A percentile compares a stretch with the other conserved stretches of the same genome.
phyloP scores from a whole-genome alignment of 2,329 filamentous ascomycete species.

The Hymenoscyphus repandus region DNA sequence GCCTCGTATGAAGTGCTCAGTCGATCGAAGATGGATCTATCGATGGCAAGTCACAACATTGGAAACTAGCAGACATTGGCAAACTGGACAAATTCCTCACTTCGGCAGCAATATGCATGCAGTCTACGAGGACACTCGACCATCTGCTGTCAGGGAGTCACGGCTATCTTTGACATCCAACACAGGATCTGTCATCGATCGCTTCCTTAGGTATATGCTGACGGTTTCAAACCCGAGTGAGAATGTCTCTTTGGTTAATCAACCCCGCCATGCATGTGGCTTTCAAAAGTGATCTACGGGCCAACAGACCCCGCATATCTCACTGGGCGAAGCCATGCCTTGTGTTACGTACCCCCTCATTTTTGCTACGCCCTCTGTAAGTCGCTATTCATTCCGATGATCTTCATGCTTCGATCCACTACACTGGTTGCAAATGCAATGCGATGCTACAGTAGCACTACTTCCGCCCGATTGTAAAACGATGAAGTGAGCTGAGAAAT shows the following conservation, averaged over 20 bases:
- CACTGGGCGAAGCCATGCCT: neutral
- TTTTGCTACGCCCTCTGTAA: neutral
- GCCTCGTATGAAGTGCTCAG: neutral
- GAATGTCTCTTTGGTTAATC: neutral
- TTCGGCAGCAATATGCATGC: neutral
- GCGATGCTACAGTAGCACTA: neutral
- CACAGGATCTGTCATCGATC: no score
- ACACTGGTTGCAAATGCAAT: neutral
- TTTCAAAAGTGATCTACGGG: no score
- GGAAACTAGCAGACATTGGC: no score
- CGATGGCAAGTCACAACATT: no score
- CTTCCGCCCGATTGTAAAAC: neutral
- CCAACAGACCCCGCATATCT: slow-evolving; percentile 1
- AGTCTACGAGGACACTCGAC: no score
- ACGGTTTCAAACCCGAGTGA: no score
- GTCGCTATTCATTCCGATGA: neutral
- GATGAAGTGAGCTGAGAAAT: no score
- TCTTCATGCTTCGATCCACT: neutral
- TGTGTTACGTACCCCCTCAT: neutral
- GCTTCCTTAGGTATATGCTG: no score
- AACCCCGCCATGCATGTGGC: neutral
- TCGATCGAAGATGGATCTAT: neutral
- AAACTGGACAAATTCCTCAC: neutral
- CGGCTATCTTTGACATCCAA: no score
- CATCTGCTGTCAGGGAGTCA: no score